Evolutionary conservation across 495 filamentous ascomycete genomes (phyloP), one percentile per base, ranked within the genome.

Genomic region (Podospora australis): DNA sequence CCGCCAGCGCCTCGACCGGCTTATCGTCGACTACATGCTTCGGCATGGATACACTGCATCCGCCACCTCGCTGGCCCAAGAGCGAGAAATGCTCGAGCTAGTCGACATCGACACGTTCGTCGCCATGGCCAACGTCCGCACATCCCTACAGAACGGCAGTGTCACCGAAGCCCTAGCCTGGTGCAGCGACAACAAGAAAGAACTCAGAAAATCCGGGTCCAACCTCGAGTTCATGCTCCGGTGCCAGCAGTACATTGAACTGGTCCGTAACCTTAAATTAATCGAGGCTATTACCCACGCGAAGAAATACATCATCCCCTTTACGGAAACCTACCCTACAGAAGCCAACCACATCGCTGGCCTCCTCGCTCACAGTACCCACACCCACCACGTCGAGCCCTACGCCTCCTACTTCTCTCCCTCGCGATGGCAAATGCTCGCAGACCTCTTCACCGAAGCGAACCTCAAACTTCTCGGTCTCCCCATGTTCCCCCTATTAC

Each of bases 211-310:
- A 70, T 83, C 86, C 65, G 80, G 86, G 84, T 89, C 84, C 55
- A 88, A 86, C 42, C 77, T 98, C 22, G 94, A 97, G 63, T 92
- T 95, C 61, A 85, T 95, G 73, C 77, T 98, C 8, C 81, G 94
- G n/a, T 73, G 94, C 54, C 92, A 98, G 66, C 89, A 97, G 62
- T 96, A 87, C 63, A 90, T 97, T 53, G 92, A 97, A 62, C 74
- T 96, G 48, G 78, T 94, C 43, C 75, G 92, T 34, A 80, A 70
- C 28, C 39, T 58, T 4, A 86, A 84, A 54, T 73, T 83, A 21
- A 57, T 81, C 44, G 88, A 95, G 49, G 86, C 90, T n/a, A 83
- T 85, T 48, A 60, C 68, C 17, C 84, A 96, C 64, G 90, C 89
- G 5, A 83, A 77, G 57, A 95, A 87, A 61, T 87, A 82, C 66